Evolutionary conservation across 306 rosid genomes (phyloP).

Genomic region (Datisca glomerata): DNA sequence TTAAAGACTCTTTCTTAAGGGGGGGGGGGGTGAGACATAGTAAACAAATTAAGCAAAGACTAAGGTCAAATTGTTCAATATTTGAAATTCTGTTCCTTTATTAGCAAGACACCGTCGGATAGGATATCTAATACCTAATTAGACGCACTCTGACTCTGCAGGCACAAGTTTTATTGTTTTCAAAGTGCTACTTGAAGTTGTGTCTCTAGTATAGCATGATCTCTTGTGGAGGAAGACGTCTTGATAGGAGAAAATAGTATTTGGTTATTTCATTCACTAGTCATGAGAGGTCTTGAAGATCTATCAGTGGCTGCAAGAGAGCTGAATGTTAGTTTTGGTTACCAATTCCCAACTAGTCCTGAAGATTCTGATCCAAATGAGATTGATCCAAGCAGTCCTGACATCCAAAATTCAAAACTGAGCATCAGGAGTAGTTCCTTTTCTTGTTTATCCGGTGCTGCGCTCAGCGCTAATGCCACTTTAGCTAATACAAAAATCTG

Average conservation of each 20-base stretch:
- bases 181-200: not conserved
- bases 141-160: not conserved
- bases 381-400: not conserved
- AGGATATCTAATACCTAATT: not conserved
- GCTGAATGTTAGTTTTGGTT: not conserved
- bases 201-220: not conserved
- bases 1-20: too few species aligned
- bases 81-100: too few species aligned
- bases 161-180: not conserved
- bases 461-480: constrained; percentile 1
- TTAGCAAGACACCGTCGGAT: too few species aligned
- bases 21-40: too few species aligned
- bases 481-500: not conserved
- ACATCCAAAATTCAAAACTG: not conserved
- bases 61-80: too few species aligned
- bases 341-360: not conserved
- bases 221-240: not conserved
- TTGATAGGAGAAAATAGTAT: not conserved
- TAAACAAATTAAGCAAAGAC: too few species aligned
- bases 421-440: not conserved
- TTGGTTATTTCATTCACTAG: too few species aligned
- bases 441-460: not conserved
- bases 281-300: not conserved
- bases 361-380: not conserved
- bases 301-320: constrained; percentile 1